Percentiles rank a stretch among this genome's conserved stretches.
Conservation (phyloP, 805 yeast species). For the Candida palmyrensis region DNA sequence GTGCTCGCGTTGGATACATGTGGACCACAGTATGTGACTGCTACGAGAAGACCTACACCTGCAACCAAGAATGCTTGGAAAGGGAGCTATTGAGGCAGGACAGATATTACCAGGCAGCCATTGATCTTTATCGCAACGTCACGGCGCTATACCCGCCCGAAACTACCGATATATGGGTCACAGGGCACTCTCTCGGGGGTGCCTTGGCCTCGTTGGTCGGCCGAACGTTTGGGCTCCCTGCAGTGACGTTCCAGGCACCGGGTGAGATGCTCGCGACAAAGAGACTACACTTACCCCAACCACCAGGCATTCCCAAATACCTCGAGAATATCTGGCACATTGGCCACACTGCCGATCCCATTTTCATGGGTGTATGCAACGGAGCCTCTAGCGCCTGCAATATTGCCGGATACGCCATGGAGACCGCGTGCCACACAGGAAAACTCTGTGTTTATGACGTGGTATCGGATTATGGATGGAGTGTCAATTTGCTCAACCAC, state of each 20-base stretch:
- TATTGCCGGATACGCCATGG: constrained; percentile 95
- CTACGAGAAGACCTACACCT: constrained; percentile 74
- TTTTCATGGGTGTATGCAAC: constrained; percentile 92
- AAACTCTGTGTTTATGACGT: constrained; percentile 83
- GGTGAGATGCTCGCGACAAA: constrained; percentile 82
- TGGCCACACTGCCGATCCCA: constrained; percentile 97
- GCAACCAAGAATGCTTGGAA: constrained; percentile 85
- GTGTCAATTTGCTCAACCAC: constrained; percentile 81
- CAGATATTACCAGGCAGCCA: constrained; percentile 73
- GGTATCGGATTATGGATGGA: constrained; percentile 88
- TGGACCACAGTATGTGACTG: constrained; percentile 98
- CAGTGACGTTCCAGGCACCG: constrained; percentile 88
- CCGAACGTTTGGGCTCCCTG: constrained; percentile 86
- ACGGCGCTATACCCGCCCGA: constrained; percentile 56
- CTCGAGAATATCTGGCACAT: constrained; percentile 89
- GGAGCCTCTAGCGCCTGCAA: constrained; percentile 90
- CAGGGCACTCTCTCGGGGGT: constrained; percentile 96
- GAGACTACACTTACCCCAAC: constrained; percentile 84
- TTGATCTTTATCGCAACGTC: constrained; percentile 75
- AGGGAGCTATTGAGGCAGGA: constrained; percentile 68
- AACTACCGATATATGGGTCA: constrained; percentile 72
- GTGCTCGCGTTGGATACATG: constrained; percentile 84
- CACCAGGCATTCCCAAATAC: constrained; percentile 80
- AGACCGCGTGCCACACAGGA: constrained; percentile 91
- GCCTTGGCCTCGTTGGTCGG: constrained; percentile 77